A percentile compares a stretch with the other conserved stretches of the same genome.
Evolutionary conservation across 768 basidiomycete genomes (phyloP).

Genomic region (Dentipellis sp.): DNA sequence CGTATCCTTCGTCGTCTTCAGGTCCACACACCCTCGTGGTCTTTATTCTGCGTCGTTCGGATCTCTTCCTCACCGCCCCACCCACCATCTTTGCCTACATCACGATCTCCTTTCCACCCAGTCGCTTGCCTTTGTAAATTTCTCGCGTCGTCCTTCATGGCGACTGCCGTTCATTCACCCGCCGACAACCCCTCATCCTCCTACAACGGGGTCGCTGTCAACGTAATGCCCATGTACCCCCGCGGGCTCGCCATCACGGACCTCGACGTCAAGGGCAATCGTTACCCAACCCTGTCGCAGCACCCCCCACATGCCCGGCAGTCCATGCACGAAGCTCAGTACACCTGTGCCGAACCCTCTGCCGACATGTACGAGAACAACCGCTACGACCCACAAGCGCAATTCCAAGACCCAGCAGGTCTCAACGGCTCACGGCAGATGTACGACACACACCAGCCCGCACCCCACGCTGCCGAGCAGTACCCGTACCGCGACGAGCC

Average conservation of each 20-base stretch:
- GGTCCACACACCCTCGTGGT: neutral
- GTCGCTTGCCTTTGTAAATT: neutral
- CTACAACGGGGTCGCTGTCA: slow-evolving; percentile 20
- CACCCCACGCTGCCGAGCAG: neutral
- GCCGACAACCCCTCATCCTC: slow-evolving; percentile 12
- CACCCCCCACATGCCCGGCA: slow-evolving; percentile 1
- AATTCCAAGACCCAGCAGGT: too few species aligned
- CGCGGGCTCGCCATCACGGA: slow-evolving; percentile 46
- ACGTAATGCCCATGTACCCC: slow-evolving; percentile 36
- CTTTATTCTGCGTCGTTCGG: neutral
- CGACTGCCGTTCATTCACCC: slow-evolving; percentile 17
- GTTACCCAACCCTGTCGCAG: slow-evolving; percentile 35
- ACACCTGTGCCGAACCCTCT: too few species aligned
- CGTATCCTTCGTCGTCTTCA: neutral
- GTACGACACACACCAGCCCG: neutral
- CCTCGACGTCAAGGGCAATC: slow-evolving; percentile 53
- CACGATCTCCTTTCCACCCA: neutral
- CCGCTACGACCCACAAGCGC: too few species aligned
- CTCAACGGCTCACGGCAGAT: too few species aligned
- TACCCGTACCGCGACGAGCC: neutral
- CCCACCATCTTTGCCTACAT: neutral
- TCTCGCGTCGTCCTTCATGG: slow-evolving; percentile 14
- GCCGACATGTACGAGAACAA: too few species aligned
- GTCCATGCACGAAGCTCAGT: too few species aligned
- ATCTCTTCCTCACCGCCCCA: neutral